These are phyloP conservation scores for Candida glucosophila DNA, from an alignment of 1,139 yeast genomes.

Conservation along the genomic window DNA sequence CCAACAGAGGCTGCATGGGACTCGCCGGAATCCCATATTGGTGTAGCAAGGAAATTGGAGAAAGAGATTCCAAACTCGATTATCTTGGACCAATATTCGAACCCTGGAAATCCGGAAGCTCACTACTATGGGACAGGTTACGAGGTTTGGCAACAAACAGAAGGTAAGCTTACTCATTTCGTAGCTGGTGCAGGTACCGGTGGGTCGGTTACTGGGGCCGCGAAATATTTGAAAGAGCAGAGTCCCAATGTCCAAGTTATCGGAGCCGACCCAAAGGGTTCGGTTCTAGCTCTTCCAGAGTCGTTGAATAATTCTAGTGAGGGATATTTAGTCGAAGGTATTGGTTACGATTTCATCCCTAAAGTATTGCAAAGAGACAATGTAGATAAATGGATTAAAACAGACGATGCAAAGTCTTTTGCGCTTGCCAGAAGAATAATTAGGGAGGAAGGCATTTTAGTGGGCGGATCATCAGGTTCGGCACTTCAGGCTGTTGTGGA, in stretches of 20 bases:
- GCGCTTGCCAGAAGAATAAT: slow-evolving; percentile 76
- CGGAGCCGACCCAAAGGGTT: slow-evolving; percentile 86
- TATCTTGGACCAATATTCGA: slow-evolving; percentile 77
- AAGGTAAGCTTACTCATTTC: slow-evolving; percentile 63
- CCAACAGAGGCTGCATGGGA: slow-evolving; percentile 95
- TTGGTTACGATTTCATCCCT: slow-evolving; percentile 85
- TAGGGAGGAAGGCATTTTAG: slow-evolving; percentile 77
- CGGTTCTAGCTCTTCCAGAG: slow-evolving; percentile 77
- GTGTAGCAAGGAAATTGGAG: slow-evolving; percentile 76
- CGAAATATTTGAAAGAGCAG: slow-evolving; percentile 68
- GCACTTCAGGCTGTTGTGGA: slow-evolving; percentile 76
- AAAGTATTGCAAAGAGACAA: slow-evolving; percentile 62
- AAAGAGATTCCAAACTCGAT: slow-evolving; percentile 82
- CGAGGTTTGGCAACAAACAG: slow-evolving; percentile 79
- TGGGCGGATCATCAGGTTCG: slow-evolving; percentile 84
- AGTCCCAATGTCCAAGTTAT: slow-evolving; percentile 53
- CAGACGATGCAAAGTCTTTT: slow-evolving; percentile 78
- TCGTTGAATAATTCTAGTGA: slow-evolving; percentile 52
- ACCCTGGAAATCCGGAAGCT: slow-evolving; percentile 73
- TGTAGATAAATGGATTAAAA: slow-evolving; percentile 80
- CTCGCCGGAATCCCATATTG: slow-evolving; percentile 85
- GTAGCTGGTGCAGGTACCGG: slow-evolving; percentile 94
- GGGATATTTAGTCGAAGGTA: slow-evolving; percentile 81
- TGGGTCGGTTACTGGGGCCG: slow-evolving; percentile 74
- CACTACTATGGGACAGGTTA: slow-evolving; percentile 81